Base-by-base conservation (phyloP, 2,329 filamentous ascomycete species). In the Cladosporium velox region DNA sequence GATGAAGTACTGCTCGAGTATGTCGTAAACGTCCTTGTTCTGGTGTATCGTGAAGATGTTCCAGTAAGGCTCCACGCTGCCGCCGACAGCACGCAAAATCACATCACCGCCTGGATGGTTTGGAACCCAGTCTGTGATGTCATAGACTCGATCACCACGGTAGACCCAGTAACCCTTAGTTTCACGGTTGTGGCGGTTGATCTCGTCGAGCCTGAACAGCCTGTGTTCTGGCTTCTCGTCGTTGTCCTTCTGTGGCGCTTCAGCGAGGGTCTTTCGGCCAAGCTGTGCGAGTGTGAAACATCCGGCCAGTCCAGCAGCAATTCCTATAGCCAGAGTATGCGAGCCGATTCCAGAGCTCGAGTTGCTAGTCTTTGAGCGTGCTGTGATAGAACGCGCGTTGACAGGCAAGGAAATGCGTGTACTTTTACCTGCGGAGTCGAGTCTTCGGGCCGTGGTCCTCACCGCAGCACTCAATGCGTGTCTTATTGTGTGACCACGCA, bases 11-110 rank as follows among this genome's bases (percentile, higher is more conserved):
- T 87, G 83, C n/a, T 86, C 81, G 0, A 91, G 79, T 49, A 90
- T 88, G 58, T 89, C 86, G 67, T 84, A 83, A 6, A 90, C 87
- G 67, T 90, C 86, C 51, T 86, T 81, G 21, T 84, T 82, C 74
- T 90, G 88, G 79, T 91, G 88, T 66, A 90, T 90, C 57, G 84
- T 82, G 73, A 91, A 91, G 63, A 91, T 89, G 67, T 89, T 81
- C 51, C 88, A 91, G 77, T 90, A 90, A 0, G 85, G 84, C 61
- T 91, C 88, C 59, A 91, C 85, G 64, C 84, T 85, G 44, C 85
- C 84, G 3, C 88, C 88, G 1, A 87, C 87, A 1, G 88, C 88
- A 34, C 86, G 83, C 10, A 90, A 79, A 66, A 91, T 91, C 15
- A 91, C 87, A 62, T 89, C 85, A 51, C 88, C 88, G 3, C 88